Conservation (phyloP, 73 alveolate genomes). For the Diophrys sp. region DNA sequence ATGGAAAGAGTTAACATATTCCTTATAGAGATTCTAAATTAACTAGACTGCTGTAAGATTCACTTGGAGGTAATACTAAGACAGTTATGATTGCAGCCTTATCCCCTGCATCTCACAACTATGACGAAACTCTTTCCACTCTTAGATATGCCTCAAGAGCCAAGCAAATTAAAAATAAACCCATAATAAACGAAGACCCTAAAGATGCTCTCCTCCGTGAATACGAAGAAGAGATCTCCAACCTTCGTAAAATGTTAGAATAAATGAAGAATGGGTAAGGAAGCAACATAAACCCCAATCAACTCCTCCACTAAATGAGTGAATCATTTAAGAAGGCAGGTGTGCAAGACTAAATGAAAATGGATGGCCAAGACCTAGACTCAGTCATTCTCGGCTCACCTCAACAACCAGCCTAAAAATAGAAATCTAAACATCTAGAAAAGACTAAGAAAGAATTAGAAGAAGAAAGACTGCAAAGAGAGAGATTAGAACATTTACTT, state of each 20-base stretch:
- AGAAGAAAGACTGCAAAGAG: slow-evolving; percentile 6
- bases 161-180: slow-evolving; percentile 94
- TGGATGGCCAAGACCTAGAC: not conserved
- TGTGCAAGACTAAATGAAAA: not conserved
- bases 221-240: slow-evolving; percentile 91
- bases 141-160: slow-evolving; percentile 98
- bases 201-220: slow-evolving; percentile 98
- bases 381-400: not conserved
- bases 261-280: not conserved
- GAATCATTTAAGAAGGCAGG: not conserved
- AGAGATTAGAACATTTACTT: slow-evolving; percentile 23
- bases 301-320: not conserved
- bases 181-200: slow-evolving; percentile 98
- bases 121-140: slow-evolving; percentile 96
- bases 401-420: not conserved
- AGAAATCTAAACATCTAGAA: not conserved
- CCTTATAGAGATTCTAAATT: slow-evolving; percentile 98
- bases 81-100: slow-evolving; percentile 98
- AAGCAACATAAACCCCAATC: not conserved
- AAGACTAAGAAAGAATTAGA: not conserved
- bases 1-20: no score
- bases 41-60: slow-evolving; percentile 92
- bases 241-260: slow-evolving; percentile 82
- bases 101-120: slow-evolving; percentile 98
- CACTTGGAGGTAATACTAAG: slow-evolving; percentile 98